Evolutionary conservation across 805 yeast genomes (phyloP).

Genomic region (Myxozyma vanderwaltii): DNA sequence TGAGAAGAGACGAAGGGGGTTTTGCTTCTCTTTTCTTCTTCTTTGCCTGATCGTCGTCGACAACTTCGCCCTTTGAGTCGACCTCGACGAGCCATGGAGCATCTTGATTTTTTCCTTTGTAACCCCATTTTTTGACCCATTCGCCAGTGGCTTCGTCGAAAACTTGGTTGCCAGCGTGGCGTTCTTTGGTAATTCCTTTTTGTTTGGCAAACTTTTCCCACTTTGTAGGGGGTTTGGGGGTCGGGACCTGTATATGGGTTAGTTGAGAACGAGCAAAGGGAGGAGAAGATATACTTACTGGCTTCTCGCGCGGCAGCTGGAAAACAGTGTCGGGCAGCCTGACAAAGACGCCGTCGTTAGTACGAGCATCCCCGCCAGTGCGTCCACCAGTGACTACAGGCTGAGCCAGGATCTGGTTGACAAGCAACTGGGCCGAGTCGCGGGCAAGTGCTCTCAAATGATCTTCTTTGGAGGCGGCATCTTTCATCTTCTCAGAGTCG

Average conservation of each 20-base stretch:
- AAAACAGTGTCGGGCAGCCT: slow-evolving; percentile 83
- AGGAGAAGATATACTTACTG: slow-evolving; percentile 41
- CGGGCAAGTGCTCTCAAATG: slow-evolving; percentile 69
- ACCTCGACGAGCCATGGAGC: slow-evolving; percentile 96
- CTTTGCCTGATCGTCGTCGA: slow-evolving; percentile 43
- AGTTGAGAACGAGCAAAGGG: background rate
- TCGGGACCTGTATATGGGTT: slow-evolving; percentile 58
- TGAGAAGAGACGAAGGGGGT: slow-evolving; percentile 6
- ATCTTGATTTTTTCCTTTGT: slow-evolving; percentile 91
- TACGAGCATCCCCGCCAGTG: slow-evolving; percentile 59
- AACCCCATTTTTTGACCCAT: slow-evolving; percentile 99
- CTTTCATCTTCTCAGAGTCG: slow-evolving; percentile 51
- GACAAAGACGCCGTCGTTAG: slow-evolving; percentile 70
- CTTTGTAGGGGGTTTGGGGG: slow-evolving; percentile 85
- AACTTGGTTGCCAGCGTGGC: slow-evolving; percentile 80
- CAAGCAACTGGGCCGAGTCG: slow-evolving; percentile 88
- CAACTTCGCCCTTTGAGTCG: slow-evolving; percentile 66
- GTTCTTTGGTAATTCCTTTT: slow-evolving; percentile 90
- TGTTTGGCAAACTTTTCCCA: slow-evolving; percentile 97
- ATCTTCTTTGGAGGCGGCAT: slow-evolving; percentile 60
- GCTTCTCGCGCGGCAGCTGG: slow-evolving; percentile 88
- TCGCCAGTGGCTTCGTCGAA: slow-evolving; percentile 87
- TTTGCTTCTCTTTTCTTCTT: slow-evolving; percentile 14
- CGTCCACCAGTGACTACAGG: slow-evolving; percentile 89
- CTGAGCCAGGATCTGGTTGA: slow-evolving; percentile 85